Evolutionary conservation across 441 rosid genomes (phyloP), one percentile per base, ranked within the genome.

Genomic region (Dalechampia spathulata): DNA sequence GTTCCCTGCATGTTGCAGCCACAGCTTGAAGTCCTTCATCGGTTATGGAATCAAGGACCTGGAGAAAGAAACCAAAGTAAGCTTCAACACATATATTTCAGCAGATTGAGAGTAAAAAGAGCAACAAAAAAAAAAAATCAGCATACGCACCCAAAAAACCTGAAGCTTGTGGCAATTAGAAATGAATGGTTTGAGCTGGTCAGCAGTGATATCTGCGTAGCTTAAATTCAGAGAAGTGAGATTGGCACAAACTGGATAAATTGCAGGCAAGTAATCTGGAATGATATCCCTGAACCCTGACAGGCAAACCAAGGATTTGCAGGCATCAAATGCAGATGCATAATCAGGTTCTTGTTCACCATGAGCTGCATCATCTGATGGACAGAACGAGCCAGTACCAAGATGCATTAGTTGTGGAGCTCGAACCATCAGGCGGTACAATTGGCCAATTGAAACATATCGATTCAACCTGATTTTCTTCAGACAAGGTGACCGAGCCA

Each of bases 21-120:
- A 78, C 90, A 41, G 88, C 86, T 55, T 78, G 82, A 55, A 89
- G 90, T 61, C 97, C 95, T 74, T 84, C 92, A 57, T 89, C 97
- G 38, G 83, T 65, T 63, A 89, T 79, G 2, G 90, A 79, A 69
- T 89, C 97, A 36, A 86, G 90, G 27, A 76, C 87, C 97, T 89
- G 84, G 62, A 64, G 27, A 59, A 61, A 36, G 22, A 53, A 77
- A 43, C 43, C 49, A 63, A 62, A 51, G 20, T 68, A 43, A 68
- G 52, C 48, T 54, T 55, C 49, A 45, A 53, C 65, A 40, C 46
- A 63, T 6, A 20, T 34, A 57, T 42, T 39, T 58, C 25, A 50
- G 26, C 42, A 39, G 3, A 64, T 39, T 19, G 16, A 46, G 44
- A 17, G 60, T n/a, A 37, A 55, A 46, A n/a, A n/a, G 42, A 57